phyloP scores from a whole-genome alignment of 306 rosid genomes.

The Lagenaria siceraria region DNA sequence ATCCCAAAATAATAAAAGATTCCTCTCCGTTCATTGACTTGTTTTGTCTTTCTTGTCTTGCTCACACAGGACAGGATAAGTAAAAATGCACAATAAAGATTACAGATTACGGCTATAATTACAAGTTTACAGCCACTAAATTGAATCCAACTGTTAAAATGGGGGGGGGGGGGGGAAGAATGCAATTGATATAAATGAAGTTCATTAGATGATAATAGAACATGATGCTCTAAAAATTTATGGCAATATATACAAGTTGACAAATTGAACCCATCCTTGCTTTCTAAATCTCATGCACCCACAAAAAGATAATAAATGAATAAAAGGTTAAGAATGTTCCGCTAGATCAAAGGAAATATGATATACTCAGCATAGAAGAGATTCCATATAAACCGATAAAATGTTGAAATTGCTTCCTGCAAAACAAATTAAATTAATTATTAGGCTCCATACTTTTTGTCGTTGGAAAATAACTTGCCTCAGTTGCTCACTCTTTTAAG shows the following conservation, averaged over 20 bases:
- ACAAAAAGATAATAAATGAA: neutral
- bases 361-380: constrained; percentile 83
- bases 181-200: neutral
- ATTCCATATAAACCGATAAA: constrained; percentile 91
- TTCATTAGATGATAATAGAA: neutral
- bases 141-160: neutral
- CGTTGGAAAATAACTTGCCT: neutral
- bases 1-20: neutral
- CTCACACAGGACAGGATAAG: neutral
- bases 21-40: neutral
- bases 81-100: neutral
- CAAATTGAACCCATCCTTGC: neutral
- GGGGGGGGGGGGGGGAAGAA: too few relatives aligned
- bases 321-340: neutral
- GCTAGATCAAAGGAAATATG: constrained; percentile 75
- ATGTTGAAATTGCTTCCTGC: constrained; percentile 84
- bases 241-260: constrained; percentile 1
- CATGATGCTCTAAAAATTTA: neutral
- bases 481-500: neutral
- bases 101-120: neutral
- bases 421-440: constrained; percentile 14
- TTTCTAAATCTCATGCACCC: constrained; percentile 4
- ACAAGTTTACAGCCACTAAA: neutral
- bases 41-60: neutral
- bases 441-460: neutral